Percentiles rank a stretch among this genome's conserved stretches.
phyloP scores from a whole-genome alignment of 129 eudicot genomes.

The Silybum marianum region DNA sequence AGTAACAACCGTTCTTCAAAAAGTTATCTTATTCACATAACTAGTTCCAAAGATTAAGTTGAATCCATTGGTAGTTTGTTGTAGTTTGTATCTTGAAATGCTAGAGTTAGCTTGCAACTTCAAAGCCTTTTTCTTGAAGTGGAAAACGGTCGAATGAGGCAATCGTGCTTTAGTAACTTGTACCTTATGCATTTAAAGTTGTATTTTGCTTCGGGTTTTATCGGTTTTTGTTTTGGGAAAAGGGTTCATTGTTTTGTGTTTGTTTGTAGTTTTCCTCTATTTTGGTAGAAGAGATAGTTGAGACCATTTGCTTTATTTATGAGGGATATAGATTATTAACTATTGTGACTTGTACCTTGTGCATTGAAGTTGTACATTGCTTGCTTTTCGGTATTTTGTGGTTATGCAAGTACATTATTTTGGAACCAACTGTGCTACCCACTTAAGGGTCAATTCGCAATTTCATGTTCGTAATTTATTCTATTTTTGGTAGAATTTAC shows the following conservation, averaged over 20 bases:
- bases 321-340: not conserved
- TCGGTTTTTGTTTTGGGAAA: not conserved
- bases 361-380: constrained; percentile 11
- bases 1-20: constrained; percentile 12
- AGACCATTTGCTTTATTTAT: constrained; percentile 5
- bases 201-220: not conserved
- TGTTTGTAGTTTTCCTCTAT: not conserved
- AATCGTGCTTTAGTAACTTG: not conserved
- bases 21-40: constrained; percentile 20
- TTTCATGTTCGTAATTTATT: not conserved
- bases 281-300: not conserved
- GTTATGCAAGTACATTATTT: not conserved
- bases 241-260: not conserved
- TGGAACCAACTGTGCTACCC: not conserved
- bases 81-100: constrained; percentile 1
- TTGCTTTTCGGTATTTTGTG: not conserved
- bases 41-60: constrained; percentile 1
- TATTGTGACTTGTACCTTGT: constrained; percentile 27
- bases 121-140: not conserved
- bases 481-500: not conserved
- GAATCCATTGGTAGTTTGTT: not conserved
- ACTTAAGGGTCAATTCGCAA: not conserved
- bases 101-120: not conserved
- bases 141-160: not conserved
- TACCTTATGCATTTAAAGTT: not conserved